A percentile compares a stretch with the other conserved stretches of the same genome.
These are phyloP conservation scores for Fibroporia radiculosa DNA, from an alignment of 768 basidiomycete species.

Conservation along the genomic window DNA sequence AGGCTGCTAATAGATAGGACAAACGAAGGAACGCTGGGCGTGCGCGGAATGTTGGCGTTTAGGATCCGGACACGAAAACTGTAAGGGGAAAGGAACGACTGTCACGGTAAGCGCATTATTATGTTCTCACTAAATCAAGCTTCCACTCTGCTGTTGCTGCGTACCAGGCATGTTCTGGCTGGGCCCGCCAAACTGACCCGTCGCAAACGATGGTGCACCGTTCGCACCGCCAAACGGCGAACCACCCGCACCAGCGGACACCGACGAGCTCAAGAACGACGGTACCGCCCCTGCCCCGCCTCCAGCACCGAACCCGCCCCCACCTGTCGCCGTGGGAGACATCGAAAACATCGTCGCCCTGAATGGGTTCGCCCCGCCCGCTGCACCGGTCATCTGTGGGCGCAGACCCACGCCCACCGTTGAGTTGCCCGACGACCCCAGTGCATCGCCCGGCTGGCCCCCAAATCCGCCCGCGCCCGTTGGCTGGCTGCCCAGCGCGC, in stretches of 20 bases:
- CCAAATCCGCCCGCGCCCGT: slow-evolving; percentile 43
- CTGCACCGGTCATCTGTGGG: slow-evolving; percentile 31
- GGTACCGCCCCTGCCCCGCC: slow-evolving; percentile 6
- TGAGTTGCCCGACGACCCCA: slow-evolving; percentile 24
- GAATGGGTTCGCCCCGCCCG: slow-evolving; percentile 33
- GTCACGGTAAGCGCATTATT: too few relatives aligned
- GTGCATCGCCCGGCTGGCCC: slow-evolving; percentile 21
- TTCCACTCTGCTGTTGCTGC: slow-evolving; percentile 34
- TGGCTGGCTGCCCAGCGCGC: slow-evolving; percentile 36
- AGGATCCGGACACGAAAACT: not conserved
- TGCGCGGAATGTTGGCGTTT: not conserved
- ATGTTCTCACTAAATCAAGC: slow-evolving; percentile 38
- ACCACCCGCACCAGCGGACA: slow-evolving; percentile 20
- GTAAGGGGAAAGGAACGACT: not conserved
- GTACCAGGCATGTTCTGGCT: slow-evolving; percentile 10
- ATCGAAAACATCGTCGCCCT: slow-evolving; percentile 29
- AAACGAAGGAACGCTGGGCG: not conserved
- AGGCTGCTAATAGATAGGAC: not conserved
- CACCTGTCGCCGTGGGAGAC: slow-evolving; percentile 5
- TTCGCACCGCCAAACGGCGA: slow-evolving; percentile 11
- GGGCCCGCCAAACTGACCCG: slow-evolving; percentile 10
- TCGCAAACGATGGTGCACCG: slow-evolving; percentile 15
- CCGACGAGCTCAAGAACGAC: slow-evolving; percentile 17
- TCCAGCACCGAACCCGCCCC: slow-evolving; percentile 3
- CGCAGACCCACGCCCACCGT: slow-evolving; percentile 26